These are phyloP conservation scores for Pseudopyrenochaeta lycopersici DNA, from an alignment of 2,329 filamentous ascomycete genomes.

Conservation along the genomic window DNA sequence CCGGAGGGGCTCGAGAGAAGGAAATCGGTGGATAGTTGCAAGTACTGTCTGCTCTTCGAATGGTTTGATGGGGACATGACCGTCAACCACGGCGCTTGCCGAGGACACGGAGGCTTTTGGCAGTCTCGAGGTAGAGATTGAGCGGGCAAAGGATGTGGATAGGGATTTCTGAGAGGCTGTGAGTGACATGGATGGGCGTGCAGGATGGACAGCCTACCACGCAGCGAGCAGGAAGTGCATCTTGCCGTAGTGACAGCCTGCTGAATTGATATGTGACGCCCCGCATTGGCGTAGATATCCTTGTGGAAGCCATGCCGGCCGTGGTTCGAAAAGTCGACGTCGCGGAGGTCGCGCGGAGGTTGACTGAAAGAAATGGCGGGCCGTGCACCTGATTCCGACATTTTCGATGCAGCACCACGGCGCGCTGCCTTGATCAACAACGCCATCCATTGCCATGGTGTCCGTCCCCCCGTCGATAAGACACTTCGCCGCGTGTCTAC, in stretches of 20 bases:
- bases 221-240: slow-evolving; percentile 56
- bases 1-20: slow-evolving; percentile 81
- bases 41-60: slow-evolving; percentile 66
- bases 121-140: slow-evolving; percentile 56
- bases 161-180: slow-evolving; percentile 35
- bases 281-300: slow-evolving; percentile 49
- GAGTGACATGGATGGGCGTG: slow-evolving; percentile 42
- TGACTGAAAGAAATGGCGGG: slow-evolving; percentile 7
- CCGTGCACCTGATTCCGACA: slow-evolving; percentile 15
- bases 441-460: slow-evolving; percentile 39
- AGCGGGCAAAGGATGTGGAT: slow-evolving; percentile 33
- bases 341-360: slow-evolving; percentile 44
- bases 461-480: slow-evolving; percentile 44
- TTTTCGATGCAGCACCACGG: slow-evolving; percentile 27
- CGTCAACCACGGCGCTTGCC: slow-evolving; percentile 52
- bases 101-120: slow-evolving; percentile 65
- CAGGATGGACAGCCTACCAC: slow-evolving; percentile 56
- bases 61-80: slow-evolving; percentile 45
- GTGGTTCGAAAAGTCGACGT: slow-evolving; percentile 26
- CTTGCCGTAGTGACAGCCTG: slow-evolving; percentile 36
- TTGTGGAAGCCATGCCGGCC: slow-evolving; percentile 52
- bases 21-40: slow-evolving; percentile 90
- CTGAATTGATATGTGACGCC: slow-evolving; percentile 42
- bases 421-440: slow-evolving; percentile 10
- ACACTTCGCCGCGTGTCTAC: slow-evolving; percentile 45